phyloP scores from a whole-genome alignment of 768 basidiomycete genomes.

The Boletus reticulatus region DNA sequence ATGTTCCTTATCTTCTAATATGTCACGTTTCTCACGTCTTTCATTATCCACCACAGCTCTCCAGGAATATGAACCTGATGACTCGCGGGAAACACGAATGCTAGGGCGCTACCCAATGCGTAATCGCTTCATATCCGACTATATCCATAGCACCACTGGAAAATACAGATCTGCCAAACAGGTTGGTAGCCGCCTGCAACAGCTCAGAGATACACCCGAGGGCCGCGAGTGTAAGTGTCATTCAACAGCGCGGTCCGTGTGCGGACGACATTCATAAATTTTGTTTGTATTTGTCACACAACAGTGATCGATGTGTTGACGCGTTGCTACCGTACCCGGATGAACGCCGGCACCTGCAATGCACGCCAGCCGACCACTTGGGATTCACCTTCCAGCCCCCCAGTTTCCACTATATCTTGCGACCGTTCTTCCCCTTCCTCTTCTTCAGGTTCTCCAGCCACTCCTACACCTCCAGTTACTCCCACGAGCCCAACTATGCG shows the following conservation, averaged over 20 bases:
- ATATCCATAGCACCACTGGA: conserved; percentile 68
- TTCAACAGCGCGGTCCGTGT: conserved; percentile 21
- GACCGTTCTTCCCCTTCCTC: conserved; percentile 20
- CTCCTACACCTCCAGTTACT: not conserved
- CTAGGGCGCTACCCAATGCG: conserved; percentile 76
- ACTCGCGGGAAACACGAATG: conserved; percentile 68
- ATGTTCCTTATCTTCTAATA: conserved; percentile 14
- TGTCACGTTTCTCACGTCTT: conserved; percentile 19
- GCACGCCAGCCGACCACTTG: conserved; percentile 17
- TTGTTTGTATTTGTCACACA: conserved; percentile 32
- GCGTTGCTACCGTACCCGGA: conserved; percentile 32
- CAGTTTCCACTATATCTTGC: conserved; percentile 28
- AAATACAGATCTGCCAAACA: conserved; percentile 73
- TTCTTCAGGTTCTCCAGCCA: conserved; percentile 14
- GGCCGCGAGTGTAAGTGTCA: conserved; percentile 62
- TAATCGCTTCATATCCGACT: conserved; percentile 78
- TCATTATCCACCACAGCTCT: conserved; percentile 43
- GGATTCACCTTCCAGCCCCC: conserved; percentile 14
- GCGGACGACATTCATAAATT: conserved; percentile 26
- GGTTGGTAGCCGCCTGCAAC: conserved; percentile 78
- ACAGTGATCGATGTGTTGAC: conserved; percentile 35
- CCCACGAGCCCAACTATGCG: conserved; percentile 16
- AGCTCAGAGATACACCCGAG: conserved; percentile 70
- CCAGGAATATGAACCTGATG: conserved; percentile 70
- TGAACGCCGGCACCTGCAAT: conserved; percentile 19